Percentiles rank a stretch among this genome's conserved stretches.
Evolutionary conservation across 2,329 filamentous ascomycete species (phyloP).

Genomic region (Trichoderma hamatum): DNA sequence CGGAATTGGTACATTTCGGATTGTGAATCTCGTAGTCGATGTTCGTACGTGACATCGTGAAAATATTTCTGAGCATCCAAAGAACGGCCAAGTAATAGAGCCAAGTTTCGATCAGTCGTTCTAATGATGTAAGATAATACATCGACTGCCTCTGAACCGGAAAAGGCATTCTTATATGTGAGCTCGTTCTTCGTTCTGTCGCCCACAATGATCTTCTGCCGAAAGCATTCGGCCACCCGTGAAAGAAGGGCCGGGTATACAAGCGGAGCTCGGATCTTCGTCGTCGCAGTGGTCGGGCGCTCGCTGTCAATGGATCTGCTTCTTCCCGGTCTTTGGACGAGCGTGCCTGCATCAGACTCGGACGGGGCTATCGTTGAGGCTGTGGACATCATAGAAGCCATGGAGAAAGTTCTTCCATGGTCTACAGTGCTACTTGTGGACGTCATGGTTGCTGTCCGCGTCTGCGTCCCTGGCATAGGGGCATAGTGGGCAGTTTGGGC

Average conservation of each 20-base stretch:
- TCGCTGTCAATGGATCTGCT: conserved; percentile 59
- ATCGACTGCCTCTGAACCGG: conserved; percentile 92
- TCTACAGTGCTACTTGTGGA: conserved; percentile 56
- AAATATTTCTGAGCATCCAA: conserved; percentile 98
- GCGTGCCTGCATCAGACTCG: conserved; percentile 54
- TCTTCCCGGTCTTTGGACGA: conserved; percentile 61
- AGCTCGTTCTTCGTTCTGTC: conserved; percentile 96
- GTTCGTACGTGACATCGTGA: conserved; percentile 98
- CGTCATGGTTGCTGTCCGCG: conserved; percentile 63
- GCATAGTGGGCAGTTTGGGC: conserved; percentile 43
- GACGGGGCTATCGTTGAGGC: conserved; percentile 69
- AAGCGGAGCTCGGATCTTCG: conserved; percentile 72
- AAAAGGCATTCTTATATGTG: conserved; percentile 96
- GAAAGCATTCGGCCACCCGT: conserved; percentile 90
- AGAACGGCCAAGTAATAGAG: conserved; percentile 84
- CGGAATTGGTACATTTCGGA: conserved; percentile 96
- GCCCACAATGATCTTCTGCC: conserved; percentile 80
- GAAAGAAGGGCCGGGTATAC: conserved; percentile 94
- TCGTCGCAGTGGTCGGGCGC: conserved; percentile 55
- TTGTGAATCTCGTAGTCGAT: conserved; percentile 89
- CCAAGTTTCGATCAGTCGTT: conserved; percentile 93
- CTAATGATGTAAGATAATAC: conserved; percentile 95
- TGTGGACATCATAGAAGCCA: conserved; percentile 93
- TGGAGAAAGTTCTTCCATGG: conserved; percentile 76
- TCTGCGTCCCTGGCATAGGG: conserved; percentile 56